Evolutionary conservation across 163 green algal genomes (phyloP), one percentile per base, ranked within the genome.

Genomic region (Chlamydomonas reinhardtii): DNA sequence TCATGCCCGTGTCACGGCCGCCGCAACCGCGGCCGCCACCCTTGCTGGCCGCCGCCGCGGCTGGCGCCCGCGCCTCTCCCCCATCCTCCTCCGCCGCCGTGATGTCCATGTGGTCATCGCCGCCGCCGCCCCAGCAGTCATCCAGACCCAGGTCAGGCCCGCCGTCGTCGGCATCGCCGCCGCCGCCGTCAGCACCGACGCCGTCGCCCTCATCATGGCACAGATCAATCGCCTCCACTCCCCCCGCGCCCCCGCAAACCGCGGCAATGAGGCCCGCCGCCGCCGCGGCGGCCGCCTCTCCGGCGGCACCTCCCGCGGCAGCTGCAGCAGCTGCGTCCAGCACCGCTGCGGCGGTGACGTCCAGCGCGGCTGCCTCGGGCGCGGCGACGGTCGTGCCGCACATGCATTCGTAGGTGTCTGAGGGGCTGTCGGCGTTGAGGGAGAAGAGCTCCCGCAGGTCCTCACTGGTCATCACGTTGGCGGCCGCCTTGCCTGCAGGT

Each of bases 401-500:
- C 66, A 97, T 94, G 62, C 88, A 93, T 61, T 99, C 96, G 76
- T 97, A 98, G n/a, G 97, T 99, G 90, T 98, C 97, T 25, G 92
- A 97, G 1, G 90, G 76, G 16, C 93, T 95, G 54, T 94, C 83
- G 0, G 85, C n/a, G 61, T 94, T 87, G 83, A 98, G 88, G 0
- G 84, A 94, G 89, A 99, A 99, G 35, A 99, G 93, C 90, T 97
- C 89, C 2, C 95, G 84, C 75, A 99, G 92, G 82, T 99, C 96
- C 76, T 99, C 96, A 6, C 91, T 71, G 52, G 88, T 96, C 93
- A 98, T 96, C 25, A 96, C 74, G 75, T 91, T 93, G 48, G 91
- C 73, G 48, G 56, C 89, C 11, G 83, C 89, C 31, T 86, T 89
- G 64, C 89, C 78, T 94, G 56, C 77, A 62, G 35, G n/a, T n/a